Evolutionary conservation across 1,284 basidiomycete species (phyloP), one percentile per base, ranked within the genome.

Genomic region (Ustilago loliicola): DNA sequence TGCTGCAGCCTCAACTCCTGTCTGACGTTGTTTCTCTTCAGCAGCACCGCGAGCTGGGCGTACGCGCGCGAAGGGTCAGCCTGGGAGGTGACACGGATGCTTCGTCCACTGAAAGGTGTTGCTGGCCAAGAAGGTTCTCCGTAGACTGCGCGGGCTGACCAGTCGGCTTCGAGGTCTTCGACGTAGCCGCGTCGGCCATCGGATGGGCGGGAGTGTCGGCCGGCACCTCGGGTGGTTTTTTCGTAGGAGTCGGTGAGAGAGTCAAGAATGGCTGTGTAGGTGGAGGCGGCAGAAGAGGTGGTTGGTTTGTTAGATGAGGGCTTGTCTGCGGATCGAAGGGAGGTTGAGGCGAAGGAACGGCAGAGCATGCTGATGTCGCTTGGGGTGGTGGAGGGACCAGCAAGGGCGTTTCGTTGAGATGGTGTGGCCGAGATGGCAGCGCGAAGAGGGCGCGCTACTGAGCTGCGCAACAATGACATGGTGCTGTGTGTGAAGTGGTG

Each of bases 1-100:
- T 86, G 73, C 19, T 70, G 70, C 36, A 84, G 62, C 34, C 71
- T 61, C n/a, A 86, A 69, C 62, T 86, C 84, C n/a, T 71, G 59
- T 7, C 83, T 52, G 9, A 86, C 68, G 51, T 83, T 80, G 66
- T 86, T 85, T 21, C 78, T 60, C 48, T 69, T 58, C 19, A 83
- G 47, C 45, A 79, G 54, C 60, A 56, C 61, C 8, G 61, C 47
- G 32, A 83, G 67, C 48, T 69, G 74, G 6, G 32, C 63, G 48
- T 74, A 81, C 0, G 79, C 81, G 19, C 79, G 50, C 1, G 51
- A 50, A 4, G 77, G 50, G 25, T 81, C 81, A 1, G 67, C 50
- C 38, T 66, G 64, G 0, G 71, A 60, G 0, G 61, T 68, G 8
- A 78, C 62, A 15, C 62, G 38, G 21, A 78, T 66, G 60, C 67